A percentile compares a stretch with the other conserved stretches of the same genome.
Conservation (phyloP, 208 protist genomes). For the Plasmodiophora brassicae region DNA sequence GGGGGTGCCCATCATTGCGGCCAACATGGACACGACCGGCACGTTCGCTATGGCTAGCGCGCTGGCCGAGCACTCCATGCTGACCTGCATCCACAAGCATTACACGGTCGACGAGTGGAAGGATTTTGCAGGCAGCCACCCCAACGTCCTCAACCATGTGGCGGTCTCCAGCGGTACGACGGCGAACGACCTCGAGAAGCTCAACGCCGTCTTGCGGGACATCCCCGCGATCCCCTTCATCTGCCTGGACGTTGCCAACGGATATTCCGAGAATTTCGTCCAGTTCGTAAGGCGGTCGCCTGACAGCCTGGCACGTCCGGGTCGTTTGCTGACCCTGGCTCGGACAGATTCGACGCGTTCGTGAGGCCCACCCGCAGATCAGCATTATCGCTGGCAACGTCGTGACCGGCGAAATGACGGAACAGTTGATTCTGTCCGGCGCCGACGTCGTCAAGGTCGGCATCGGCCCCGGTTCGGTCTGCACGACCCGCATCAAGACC, state of each 20-base stretch:
- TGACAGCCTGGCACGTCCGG: too few relatives aligned
- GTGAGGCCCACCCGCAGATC: conserved; percentile 39
- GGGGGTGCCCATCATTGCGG: conserved; percentile 50
- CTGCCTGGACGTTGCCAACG: conserved; percentile 57
- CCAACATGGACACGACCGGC: conserved; percentile 61
- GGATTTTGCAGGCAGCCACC: conserved; percentile 35
- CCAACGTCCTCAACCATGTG: conserved; percentile 29
- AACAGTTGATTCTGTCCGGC: conserved; percentile 54
- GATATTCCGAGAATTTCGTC: conserved; percentile 54
- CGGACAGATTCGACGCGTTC: conserved; percentile 40
- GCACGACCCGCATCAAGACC: conserved; percentile 59
- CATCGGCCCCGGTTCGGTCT: conserved; percentile 58
- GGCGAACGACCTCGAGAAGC: conserved; percentile 43
- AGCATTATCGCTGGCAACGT: conserved; percentile 59
- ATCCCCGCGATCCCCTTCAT: conserved; percentile 26
- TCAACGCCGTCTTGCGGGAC: conserved; percentile 32
- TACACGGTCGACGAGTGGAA: conserved; percentile 50
- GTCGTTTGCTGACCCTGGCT: too few relatives aligned
- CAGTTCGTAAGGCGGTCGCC: neutral
- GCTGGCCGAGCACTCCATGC: conserved; percentile 37
- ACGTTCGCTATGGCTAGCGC: conserved; percentile 55
- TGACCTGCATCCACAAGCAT: conserved; percentile 57
- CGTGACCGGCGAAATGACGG: conserved; percentile 59
- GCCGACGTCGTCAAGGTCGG: conserved; percentile 60
- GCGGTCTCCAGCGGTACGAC: conserved; percentile 34